These are phyloP conservation scores for Gaultheria prostrata DNA, from an alignment of 148 eudicot species.

Conservation along the genomic window DNA sequence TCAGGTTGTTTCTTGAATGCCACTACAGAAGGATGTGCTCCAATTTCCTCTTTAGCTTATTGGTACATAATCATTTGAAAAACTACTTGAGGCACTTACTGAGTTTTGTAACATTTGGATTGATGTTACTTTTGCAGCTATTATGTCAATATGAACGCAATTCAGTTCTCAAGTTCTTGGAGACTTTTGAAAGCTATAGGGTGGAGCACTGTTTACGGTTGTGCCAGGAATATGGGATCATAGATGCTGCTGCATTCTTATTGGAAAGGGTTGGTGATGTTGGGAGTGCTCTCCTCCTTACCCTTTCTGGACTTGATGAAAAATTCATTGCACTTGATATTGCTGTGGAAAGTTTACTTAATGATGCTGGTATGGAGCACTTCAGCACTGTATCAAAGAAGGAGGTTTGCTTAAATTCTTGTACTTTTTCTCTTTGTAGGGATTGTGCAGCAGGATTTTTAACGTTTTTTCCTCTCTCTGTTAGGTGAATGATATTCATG, in stretches of 20 bases:
- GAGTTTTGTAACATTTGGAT: not conserved
- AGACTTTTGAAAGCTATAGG: slow-evolving; percentile 85
- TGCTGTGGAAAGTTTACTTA: slow-evolving; percentile 41
- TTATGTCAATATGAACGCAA: slow-evolving; percentile 74
- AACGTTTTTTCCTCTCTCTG: slow-evolving; percentile 14
- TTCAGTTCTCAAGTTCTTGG: slow-evolving; percentile 79
- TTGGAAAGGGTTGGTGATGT: slow-evolving; percentile 93
- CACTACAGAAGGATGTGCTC: not conserved
- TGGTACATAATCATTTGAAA: not conserved
- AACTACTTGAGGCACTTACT: not conserved
- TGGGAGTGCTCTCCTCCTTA: slow-evolving; percentile 80
- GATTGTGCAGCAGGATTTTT: not conserved
- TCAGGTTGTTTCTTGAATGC: not conserved
- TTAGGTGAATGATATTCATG: slow-evolving; percentile 62
- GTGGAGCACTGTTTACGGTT: slow-evolving; percentile 84
- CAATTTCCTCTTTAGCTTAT: not conserved
- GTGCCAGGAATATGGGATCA: slow-evolving; percentile 83
- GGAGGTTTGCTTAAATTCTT: slow-evolving; percentile 49
- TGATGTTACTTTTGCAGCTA: slow-evolving; percentile 51
- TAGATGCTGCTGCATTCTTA: slow-evolving; percentile 90
- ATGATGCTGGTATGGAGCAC: slow-evolving; percentile 37
- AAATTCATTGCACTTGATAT: slow-evolving; percentile 66
- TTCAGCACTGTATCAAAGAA: slow-evolving; percentile 43
- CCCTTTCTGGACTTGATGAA: slow-evolving; percentile 62
- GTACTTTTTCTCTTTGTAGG: slow-evolving; percentile 8